Percentiles rank a stretch among this genome's conserved stretches.
Conservation (phyloP, 768 basidiomycete genomes). For the Panus rudis region DNA sequence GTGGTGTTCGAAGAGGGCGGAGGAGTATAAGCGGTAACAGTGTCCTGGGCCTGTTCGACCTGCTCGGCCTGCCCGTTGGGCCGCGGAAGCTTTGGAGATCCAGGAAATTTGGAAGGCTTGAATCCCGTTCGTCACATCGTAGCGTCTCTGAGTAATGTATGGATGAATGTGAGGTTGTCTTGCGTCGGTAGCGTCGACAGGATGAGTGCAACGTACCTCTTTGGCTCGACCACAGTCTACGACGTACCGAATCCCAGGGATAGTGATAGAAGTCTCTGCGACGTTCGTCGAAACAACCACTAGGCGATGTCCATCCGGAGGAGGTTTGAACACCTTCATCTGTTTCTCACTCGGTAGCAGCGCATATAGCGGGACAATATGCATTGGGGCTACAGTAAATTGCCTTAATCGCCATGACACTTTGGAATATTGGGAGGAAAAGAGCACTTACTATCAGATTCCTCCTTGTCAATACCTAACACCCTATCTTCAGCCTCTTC, state of each 20-base stretch:
- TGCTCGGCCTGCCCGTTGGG: constrained; percentile 92
- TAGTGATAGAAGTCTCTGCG: constrained; percentile 94
- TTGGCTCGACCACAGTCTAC: constrained; percentile 94
- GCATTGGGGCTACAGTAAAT: constrained; percentile 68
- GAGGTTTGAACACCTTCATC: constrained; percentile 84
- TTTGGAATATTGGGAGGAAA: constrained; percentile 4
- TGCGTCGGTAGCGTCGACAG: neutral
- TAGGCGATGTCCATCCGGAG: constrained; percentile 74
- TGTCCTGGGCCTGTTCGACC: constrained; percentile 98
- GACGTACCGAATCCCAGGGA: constrained; percentile 97
- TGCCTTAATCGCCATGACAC: neutral
- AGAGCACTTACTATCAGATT: constrained; percentile 49
- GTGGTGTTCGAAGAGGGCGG: constrained; percentile 88
- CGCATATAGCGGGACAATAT: constrained; percentile 91
- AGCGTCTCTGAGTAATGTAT: constrained; percentile 53
- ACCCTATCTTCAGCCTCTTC: constrained; percentile 52
- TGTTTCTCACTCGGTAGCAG: constrained; percentile 90
- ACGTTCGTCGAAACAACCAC: constrained; percentile 96
- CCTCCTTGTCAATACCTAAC: constrained; percentile 55
- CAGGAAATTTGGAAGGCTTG: constrained; percentile 90
- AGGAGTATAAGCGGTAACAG: constrained; percentile 96
- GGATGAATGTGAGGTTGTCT: constrained; percentile 1
- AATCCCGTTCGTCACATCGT: constrained; percentile 74
- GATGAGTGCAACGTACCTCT: constrained; percentile 46
- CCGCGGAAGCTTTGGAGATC: constrained; percentile 92